Conservation (phyloP, 306 rosid species). For the Urtica urens region DNA sequence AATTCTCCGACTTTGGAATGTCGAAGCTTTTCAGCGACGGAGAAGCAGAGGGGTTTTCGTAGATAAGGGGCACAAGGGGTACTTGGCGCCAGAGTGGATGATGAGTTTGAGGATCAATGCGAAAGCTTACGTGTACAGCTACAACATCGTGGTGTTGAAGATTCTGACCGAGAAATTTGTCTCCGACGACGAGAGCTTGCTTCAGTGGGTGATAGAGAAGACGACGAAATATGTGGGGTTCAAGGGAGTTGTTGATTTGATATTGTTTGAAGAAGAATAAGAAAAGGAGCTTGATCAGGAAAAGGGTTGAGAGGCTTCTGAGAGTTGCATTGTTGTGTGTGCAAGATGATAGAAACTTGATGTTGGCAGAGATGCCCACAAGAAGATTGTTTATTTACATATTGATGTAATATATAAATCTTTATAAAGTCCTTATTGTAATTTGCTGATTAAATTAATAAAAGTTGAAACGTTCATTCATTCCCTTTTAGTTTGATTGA, state of each 20-base stretch:
- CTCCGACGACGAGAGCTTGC: constrained; percentile 12
- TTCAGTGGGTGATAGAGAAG: constrained; percentile 23
- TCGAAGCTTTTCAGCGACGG: constrained; percentile 27
- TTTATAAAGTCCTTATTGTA: too few species aligned
- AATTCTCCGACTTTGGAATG: constrained; percentile 32
- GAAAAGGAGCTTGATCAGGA: constrained; percentile 10
- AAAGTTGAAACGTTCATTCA: too few species aligned
- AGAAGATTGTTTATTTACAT: too few species aligned
- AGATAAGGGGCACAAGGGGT: constrained; percentile 28
- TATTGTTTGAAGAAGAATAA: neutral
- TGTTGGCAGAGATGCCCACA: too few species aligned
- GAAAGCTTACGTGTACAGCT: constrained; percentile 37
- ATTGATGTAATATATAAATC: too few species aligned
- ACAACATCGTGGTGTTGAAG: constrained; percentile 30
- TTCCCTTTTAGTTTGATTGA: too few species aligned
- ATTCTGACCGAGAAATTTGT: constrained; percentile 23
- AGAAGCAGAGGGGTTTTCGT: constrained; percentile 15
- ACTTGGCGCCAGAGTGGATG: constrained; percentile 39
- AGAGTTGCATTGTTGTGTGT: constrained; percentile 25
- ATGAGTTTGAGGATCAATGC: constrained; percentile 25
- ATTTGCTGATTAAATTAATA: too few species aligned
- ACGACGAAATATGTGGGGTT: constrained; percentile 16
- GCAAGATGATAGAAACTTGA: constrained; percentile 26
- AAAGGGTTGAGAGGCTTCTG: constrained; percentile 13
- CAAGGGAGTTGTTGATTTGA: constrained; percentile 19